Base-by-base conservation (phyloP, 345 rosid genomes). In the Brassica juncea region DNA sequence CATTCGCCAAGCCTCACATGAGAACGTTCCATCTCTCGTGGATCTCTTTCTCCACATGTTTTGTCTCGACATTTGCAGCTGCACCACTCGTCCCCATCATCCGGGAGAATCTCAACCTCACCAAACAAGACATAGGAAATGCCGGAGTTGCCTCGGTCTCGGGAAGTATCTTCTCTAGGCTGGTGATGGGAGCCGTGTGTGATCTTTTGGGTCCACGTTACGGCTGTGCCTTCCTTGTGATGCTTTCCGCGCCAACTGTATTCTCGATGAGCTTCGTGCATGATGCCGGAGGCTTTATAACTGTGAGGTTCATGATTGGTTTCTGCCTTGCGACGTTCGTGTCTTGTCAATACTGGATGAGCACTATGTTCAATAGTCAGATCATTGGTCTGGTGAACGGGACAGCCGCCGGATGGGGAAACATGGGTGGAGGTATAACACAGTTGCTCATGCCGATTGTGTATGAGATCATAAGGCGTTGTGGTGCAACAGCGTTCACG, bases 291-390 rank as follows among this genome's bases (percentile, higher is more conserved):
- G 93, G 94, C 0, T 90, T 87, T 66, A 83, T 90, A 3, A 81
- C 89, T 0, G 91, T 89, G 6, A 77, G 94, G 71, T 91, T 91
- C 82, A 89, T 91, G 97, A 91, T 91, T 39, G 97, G 94, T 1
- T 91, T 91, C 66, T 91, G 94, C 12, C 88, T 91, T 0, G 97
- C 97, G 21, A 89, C 97, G 2, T 92, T 92, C 60, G 94, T 92
- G 82, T 92, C 97, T 1, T 92, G 94, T 77, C 97, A 92, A 70
- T 92, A 87, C 16, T 92, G 97, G 97, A 91, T 91, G 94, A 91
- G 94, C 78, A 89, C 94, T 12, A 91, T 91, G 97, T 91, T 91
- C 64, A 92, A 86, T 16, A 83, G 91, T 71, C 85, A 87, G 83
- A 92, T 91, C 71, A 86, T 90, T 4, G 97, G 97, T 15, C 86